Evolutionary conservation across 345 rosid species (phyloP).

Genomic region (Pelargonium nanum): DNA sequence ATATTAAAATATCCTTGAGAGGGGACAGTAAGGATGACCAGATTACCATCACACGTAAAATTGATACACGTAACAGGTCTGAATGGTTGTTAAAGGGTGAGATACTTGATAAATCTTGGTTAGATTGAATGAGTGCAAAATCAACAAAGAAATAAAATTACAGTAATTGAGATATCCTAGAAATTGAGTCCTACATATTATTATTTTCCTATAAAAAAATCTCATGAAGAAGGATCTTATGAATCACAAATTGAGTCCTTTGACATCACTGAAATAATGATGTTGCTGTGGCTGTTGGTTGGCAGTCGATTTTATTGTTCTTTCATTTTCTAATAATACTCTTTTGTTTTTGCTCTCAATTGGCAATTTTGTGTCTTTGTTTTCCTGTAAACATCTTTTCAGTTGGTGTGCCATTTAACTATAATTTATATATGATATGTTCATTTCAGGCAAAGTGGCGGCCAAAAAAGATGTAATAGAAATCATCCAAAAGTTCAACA

Average conservation of each 20-base stretch:
- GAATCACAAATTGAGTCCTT: no score
- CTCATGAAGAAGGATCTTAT: no score
- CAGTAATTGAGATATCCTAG: no score
- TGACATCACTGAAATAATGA: not conserved
- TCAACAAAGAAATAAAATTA: no score
- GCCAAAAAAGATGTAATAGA: slow-evolving; percentile 55
- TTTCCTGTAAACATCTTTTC: not conserved
- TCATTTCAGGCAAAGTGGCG: slow-evolving; percentile 42
- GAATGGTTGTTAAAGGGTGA: slow-evolving; percentile 84
- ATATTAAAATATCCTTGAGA: slow-evolving; percentile 62
- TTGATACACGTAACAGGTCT: slow-evolving; percentile 70
- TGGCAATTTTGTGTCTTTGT: not conserved
- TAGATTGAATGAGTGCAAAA: slow-evolving; percentile 1
- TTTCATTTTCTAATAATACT: not conserved
- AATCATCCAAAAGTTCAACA: slow-evolving; percentile 62
- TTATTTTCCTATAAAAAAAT: no score
- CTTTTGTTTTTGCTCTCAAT: not conserved
- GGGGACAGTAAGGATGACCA: slow-evolving; percentile 49
- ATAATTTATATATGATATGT: not conserved
- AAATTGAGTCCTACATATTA: no score
- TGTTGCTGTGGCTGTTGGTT: not conserved
- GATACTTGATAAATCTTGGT: slow-evolving; percentile 7
- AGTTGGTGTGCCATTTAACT: not conserved
- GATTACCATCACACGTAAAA: slow-evolving; percentile 50
- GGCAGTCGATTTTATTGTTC: not conserved